These are phyloP conservation scores for Starmera dryadoides DNA, from an alignment of 805 yeast genomes.

Conservation along the genomic window DNA sequence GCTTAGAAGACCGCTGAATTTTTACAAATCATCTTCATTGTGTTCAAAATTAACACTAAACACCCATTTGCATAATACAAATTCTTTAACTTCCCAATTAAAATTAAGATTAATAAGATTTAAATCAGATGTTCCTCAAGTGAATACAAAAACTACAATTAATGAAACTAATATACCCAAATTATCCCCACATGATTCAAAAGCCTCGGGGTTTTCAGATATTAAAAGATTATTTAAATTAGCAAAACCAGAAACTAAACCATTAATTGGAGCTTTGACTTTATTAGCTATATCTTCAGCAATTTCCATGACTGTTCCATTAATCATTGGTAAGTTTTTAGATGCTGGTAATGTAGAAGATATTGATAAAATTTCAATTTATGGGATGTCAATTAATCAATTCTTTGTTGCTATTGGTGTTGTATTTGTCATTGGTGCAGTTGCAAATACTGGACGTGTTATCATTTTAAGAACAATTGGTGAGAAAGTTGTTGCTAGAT, in stretches of 20 bases:
- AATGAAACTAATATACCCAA: constrained; percentile 1
- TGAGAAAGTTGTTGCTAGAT: constrained; percentile 78
- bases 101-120: not conserved
- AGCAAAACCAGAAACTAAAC: constrained; percentile 49
- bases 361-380: constrained; percentile 26
- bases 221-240: constrained; percentile 41
- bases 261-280: constrained; percentile 53
- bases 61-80: too few species aligned
- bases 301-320: constrained; percentile 75
- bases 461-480: constrained; percentile 72
- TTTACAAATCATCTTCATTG: too few species aligned
- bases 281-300: constrained; percentile 67
- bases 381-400: constrained; percentile 54
- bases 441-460: constrained; percentile 78
- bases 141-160: too few species aligned
- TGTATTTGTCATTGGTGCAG: constrained; percentile 65
- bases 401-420: constrained; percentile 58
- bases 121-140: not conserved
- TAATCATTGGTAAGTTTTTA: constrained; percentile 77
- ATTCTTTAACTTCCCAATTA: not conserved
- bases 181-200: constrained; percentile 25
- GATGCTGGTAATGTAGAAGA: constrained; percentile 39
- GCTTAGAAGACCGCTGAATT: not conserved
- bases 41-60: not conserved
- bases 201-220: constrained; percentile 26